Percentiles rank a stretch among this genome's conserved stretches.
These are phyloP conservation scores for Daucus carota DNA, from an alignment of 129 eudicot species.

Conservation along the genomic window DNA sequence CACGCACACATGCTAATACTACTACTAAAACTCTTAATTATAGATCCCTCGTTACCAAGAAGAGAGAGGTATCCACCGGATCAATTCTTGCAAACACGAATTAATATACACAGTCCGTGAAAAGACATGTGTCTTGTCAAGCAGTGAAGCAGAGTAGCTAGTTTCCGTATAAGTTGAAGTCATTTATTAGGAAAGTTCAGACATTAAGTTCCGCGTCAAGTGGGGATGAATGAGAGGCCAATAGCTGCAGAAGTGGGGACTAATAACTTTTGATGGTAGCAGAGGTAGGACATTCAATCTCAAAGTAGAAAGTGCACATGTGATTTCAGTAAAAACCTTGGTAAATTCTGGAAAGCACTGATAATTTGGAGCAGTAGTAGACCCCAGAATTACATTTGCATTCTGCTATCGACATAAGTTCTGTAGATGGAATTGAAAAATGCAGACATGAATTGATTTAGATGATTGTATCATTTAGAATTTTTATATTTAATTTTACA, in stretches of 20 bases:
- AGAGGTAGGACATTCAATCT: not conserved
- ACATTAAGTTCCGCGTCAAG: not conserved
- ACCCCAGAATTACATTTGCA: not conserved
- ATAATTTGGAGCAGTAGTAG: not conserved
- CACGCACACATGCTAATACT: no score
- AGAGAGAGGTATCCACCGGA: no score
- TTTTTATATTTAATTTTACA: no score
- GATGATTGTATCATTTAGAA: no score
- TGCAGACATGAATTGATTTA: not conserved
- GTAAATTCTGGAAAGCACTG: not conserved
- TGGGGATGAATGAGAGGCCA: constrained; percentile 1
- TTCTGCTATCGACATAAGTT: not conserved
- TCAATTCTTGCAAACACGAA: not conserved
- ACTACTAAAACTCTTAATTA: no score
- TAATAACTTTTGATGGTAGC: not conserved
- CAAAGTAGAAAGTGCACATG: not conserved
- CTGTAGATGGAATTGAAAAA: not conserved
- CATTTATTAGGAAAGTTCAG: constrained; percentile 1
- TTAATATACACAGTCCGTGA: not conserved
- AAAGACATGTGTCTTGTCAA: not conserved
- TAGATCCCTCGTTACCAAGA: no score
- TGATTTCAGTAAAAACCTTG: not conserved
- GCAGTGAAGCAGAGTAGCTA: not conserved
- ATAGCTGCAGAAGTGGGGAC: not conserved
- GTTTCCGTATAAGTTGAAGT: not conserved